Base-by-base conservation (phyloP, 345 rosid species). In the Streptanthus diversifolius region DNA sequence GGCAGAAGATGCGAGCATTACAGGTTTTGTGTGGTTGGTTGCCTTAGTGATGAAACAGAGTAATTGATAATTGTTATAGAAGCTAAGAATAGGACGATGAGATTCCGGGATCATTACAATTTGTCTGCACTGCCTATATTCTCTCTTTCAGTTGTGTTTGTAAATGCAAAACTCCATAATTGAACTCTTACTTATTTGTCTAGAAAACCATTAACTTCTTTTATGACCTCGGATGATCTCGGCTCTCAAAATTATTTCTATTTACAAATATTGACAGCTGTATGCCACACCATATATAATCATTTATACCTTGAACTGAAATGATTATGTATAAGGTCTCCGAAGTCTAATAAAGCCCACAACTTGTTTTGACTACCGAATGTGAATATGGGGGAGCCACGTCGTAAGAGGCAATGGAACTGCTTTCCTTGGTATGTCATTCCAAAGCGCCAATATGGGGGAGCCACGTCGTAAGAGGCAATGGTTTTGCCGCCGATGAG, bases 341-440 rank as follows among this genome's bases (percentile, higher is more conserved):
- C 33, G 53, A 53, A 68, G 63, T 68, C 52, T 4, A 2, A 62
- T 15, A 43, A 41, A 37, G 70, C 7, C 56, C 64, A 43, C 55
- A 53, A 29, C 24, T 19, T 52, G 62, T 30, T 63, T 53, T 27
- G 59, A 37, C 67, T 53, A 37, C 66, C 53, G 68, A 74, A 67
- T 49, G 73, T 67, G 68, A 74, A 55, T 81, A 87, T 17, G 84
- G 73, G 7, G 95, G 89, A 54, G 97, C 97, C 36, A 88, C 97
- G 66, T 77, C 85, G 83, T 92, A 90, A 68, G 91, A 87, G n/a
- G 90, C 80, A 41, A 81, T 83, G 83, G 81, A 88, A 87, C 56
- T 88, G 96, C 53, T 90, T 88, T 58, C 95, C 98, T 82, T 88
- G 87, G 55, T 82, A 92, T 11, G 90, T 90, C 82, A 88, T 92